Evolutionary conservation across 805 yeast genomes (phyloP).

Genomic region (Starmerella bombi): DNA sequence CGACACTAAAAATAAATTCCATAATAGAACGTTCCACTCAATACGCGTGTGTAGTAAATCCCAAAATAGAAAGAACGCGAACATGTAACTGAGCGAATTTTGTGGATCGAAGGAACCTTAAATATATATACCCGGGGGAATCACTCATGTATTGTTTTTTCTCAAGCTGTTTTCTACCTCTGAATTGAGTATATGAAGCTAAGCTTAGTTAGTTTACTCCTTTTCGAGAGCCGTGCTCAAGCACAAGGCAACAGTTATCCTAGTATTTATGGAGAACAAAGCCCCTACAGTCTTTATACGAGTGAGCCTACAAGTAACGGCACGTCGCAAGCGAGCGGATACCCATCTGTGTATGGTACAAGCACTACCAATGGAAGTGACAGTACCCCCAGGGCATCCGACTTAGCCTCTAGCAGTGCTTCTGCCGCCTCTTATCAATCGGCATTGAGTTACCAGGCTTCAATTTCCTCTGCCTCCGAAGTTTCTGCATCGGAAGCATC

Average conservation of each 20-base stretch:
- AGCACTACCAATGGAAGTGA: not conserved
- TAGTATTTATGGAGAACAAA: too few relatives aligned
- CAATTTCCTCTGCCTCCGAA: not conserved
- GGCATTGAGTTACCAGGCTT: conserved; percentile 5
- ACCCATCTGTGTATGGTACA: not conserved
- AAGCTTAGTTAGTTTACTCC: not conserved
- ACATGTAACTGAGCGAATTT: too few relatives aligned
- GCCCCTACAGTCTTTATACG: too few relatives aligned
- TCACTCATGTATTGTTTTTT: not conserved
- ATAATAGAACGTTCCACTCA: too few relatives aligned
- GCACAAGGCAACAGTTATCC: not conserved
- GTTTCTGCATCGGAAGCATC: not conserved
- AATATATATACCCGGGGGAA: not conserved
- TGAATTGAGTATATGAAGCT: not conserved
- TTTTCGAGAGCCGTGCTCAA: not conserved
- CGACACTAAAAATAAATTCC: too few relatives aligned
- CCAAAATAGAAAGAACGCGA: too few relatives aligned
- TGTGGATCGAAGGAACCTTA: too few relatives aligned
- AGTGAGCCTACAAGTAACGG: too few relatives aligned
- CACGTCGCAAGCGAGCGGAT: too few relatives aligned
- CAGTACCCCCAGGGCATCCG: not conserved
- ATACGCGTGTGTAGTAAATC: too few relatives aligned
- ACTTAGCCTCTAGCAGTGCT: not conserved
- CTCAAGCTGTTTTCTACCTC: not conserved
- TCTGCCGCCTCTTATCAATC: conserved; percentile 2